These are phyloP conservation scores for Lactarius vividus DNA, from an alignment of 768 basidiomycete genomes.

Conservation along the genomic window DNA sequence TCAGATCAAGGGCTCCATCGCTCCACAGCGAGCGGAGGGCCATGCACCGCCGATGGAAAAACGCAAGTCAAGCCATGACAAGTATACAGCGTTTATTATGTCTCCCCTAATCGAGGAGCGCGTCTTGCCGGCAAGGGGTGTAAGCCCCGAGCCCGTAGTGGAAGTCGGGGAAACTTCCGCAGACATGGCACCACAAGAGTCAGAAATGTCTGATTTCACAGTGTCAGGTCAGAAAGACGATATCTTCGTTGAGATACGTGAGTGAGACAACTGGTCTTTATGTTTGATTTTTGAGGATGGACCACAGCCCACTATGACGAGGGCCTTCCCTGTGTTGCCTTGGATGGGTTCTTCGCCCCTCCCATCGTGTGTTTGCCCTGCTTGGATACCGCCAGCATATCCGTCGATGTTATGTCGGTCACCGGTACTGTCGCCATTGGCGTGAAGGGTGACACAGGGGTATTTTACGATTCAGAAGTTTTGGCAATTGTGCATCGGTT, in stretches of 20 bases:
- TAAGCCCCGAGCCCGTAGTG: neutral
- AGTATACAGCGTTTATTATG: slow-evolving; percentile 57
- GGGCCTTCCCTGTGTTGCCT: slow-evolving; percentile 48
- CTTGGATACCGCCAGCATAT: slow-evolving; percentile 52
- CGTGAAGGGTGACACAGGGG: slow-evolving; percentile 44
- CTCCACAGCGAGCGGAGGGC: slow-evolving; percentile 9
- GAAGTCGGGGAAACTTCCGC: neutral
- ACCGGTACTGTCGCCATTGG: slow-evolving; percentile 47
- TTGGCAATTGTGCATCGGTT: slow-evolving; percentile 66
- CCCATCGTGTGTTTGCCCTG: slow-evolving; percentile 32
- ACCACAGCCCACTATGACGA: slow-evolving; percentile 36
- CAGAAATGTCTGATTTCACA: neutral
- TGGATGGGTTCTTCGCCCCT: slow-evolving; percentile 44
- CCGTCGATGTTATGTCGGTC: slow-evolving; percentile 70
- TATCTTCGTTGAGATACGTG: slow-evolving; percentile 36
- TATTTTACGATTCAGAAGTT: slow-evolving; percentile 75
- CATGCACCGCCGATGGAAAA: slow-evolving; percentile 45
- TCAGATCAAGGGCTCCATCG: neutral
- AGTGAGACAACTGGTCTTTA: slow-evolving; percentile 23
- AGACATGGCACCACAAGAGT: neutral
- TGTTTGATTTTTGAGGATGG: slow-evolving; percentile 4
- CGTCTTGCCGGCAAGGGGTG: slow-evolving; percentile 45
- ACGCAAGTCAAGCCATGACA: slow-evolving; percentile 65
- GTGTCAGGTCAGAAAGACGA: slow-evolving; percentile 1
- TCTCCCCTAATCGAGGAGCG: slow-evolving; percentile 68